Evolutionary conservation across 1,284 basidiomycete species (phyloP).

Genomic region (Sporisorium graminicola): DNA sequence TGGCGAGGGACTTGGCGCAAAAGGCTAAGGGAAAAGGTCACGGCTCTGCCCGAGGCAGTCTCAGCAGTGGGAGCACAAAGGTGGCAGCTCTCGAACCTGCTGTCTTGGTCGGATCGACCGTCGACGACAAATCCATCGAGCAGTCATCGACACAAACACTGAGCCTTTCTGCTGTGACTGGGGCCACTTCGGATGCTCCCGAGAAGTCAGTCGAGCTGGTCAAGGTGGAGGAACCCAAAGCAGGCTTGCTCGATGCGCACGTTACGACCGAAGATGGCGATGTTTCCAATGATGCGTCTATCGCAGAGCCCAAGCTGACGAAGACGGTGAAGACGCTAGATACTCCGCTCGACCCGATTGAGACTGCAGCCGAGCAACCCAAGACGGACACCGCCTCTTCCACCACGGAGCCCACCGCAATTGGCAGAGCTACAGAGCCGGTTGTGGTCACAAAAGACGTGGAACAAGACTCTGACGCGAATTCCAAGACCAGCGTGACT

Average conservation of each 20-base stretch:
- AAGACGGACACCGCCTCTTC: background rate
- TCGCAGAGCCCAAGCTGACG: background rate
- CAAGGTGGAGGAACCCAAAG: conserved; percentile 2
- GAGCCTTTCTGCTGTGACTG: background rate
- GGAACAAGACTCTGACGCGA: background rate
- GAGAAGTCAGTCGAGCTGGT: conserved; percentile 8
- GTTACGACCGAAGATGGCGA: background rate
- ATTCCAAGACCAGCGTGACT: background rate
- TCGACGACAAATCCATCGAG: conserved; percentile 8
- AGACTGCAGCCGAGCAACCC: background rate
- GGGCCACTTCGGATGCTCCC: conserved; percentile 1
- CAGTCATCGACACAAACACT: background rate
- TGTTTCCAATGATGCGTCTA: background rate
- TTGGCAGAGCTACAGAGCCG: background rate
- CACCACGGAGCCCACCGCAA: background rate
- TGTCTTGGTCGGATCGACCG: conserved; percentile 12
- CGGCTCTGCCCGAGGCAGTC: conserved; percentile 30
- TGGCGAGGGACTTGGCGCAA: conserved; percentile 47
- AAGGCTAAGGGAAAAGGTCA: conserved; percentile 49
- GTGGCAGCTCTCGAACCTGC: conserved; percentile 9
- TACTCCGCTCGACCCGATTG: background rate
- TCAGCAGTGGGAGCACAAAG: conserved; percentile 7
- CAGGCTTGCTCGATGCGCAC: background rate
- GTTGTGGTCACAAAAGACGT: background rate
- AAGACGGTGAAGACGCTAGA: background rate